Percentiles rank a stretch among this genome's conserved stretches.
phyloP scores from a whole-genome alignment of 1,284 basidiomycete genomes.

The Pterulicium gracile region DNA sequence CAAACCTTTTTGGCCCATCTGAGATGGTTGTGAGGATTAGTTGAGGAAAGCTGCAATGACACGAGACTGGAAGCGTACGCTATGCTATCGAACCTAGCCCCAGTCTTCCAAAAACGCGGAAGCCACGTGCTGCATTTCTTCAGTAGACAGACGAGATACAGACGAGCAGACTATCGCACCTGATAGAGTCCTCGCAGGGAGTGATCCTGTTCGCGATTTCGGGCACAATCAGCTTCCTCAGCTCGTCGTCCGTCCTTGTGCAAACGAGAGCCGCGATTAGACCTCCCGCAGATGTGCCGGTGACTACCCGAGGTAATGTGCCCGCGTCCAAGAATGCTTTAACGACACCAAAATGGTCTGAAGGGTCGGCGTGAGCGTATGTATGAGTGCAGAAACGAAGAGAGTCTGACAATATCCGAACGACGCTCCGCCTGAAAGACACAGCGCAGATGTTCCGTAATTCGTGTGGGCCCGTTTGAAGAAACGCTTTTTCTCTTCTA shows the following conservation, averaged over 20 bases:
- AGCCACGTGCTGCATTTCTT: not conserved
- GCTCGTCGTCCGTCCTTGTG: constrained; percentile 85
- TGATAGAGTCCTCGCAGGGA: constrained; percentile 80
- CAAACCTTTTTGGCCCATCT: constrained; percentile 85
- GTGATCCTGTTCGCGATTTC: constrained; percentile 82
- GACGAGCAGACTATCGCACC: constrained; percentile 22
- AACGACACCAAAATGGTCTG: constrained; percentile 86
- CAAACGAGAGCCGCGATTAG: constrained; percentile 80
- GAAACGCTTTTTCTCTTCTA: constrained; percentile 88
- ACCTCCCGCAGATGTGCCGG: constrained; percentile 90
- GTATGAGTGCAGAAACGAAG: not conserved
- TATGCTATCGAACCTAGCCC: constrained; percentile 89
- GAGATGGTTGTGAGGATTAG: not conserved
- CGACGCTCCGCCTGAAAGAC: constrained; percentile 87
- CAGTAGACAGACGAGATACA: not conserved
- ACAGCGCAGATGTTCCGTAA: constrained; percentile 84
- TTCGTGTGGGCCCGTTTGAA: constrained; percentile 87
- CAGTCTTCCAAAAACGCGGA: constrained; percentile 72
- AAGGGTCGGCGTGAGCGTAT: constrained; percentile 5
- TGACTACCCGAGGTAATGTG: constrained; percentile 82
- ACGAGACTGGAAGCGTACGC: constrained; percentile 18
- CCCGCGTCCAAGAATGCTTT: constrained; percentile 86
- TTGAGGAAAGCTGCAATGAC: constrained; percentile 5
- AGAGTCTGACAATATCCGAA: constrained; percentile 78
- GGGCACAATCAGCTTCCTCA: constrained; percentile 69